Evolutionary conservation across 2,329 filamentous ascomycete genomes (phyloP).

Genomic region (Neofusicoccum kwambonambiense): DNA sequence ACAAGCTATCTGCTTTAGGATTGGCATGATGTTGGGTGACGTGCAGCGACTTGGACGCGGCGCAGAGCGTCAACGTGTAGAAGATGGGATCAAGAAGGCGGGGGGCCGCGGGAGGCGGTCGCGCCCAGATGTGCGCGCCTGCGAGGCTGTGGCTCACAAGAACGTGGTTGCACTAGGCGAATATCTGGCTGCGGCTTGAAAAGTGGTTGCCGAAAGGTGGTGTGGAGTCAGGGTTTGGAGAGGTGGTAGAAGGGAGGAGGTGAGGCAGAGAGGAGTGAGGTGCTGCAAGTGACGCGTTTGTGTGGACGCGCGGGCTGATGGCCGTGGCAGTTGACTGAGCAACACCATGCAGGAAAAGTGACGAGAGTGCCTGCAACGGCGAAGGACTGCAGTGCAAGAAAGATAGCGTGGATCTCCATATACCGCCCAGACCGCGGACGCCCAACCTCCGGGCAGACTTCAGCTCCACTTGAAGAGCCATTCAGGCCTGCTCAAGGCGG

Average conservation of each 20-base stretch:
- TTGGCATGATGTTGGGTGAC: constrained; percentile 45
- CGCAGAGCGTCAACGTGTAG: not conserved
- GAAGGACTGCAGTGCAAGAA: not conserved
- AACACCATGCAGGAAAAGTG: not conserved
- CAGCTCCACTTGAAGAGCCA: too few species aligned
- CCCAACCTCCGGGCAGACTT: too few species aligned
- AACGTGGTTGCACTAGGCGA: not conserved
- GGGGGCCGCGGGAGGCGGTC: too few species aligned
- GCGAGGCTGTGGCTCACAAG: too few species aligned
- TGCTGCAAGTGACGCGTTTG: not conserved
- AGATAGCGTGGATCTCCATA: not conserved
- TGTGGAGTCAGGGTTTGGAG: not conserved
- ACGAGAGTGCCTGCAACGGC: not conserved
- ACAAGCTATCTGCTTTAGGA: constrained; percentile 53
- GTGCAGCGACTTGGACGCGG: not conserved
- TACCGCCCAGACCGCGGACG: too few species aligned
- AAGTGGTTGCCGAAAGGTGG: not conserved
- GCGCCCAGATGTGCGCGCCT: too few species aligned
- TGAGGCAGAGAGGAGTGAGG: not conserved
- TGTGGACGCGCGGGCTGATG: not conserved
- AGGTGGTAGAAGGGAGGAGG: not conserved
- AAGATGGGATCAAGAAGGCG: not conserved
- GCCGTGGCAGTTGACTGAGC: not conserved
- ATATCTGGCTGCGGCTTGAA: not conserved
- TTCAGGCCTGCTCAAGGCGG: not conserved